phyloP scores from a whole-genome alignment of 2,329 filamentous ascomycete species.

The Leptographium flavum region DNA sequence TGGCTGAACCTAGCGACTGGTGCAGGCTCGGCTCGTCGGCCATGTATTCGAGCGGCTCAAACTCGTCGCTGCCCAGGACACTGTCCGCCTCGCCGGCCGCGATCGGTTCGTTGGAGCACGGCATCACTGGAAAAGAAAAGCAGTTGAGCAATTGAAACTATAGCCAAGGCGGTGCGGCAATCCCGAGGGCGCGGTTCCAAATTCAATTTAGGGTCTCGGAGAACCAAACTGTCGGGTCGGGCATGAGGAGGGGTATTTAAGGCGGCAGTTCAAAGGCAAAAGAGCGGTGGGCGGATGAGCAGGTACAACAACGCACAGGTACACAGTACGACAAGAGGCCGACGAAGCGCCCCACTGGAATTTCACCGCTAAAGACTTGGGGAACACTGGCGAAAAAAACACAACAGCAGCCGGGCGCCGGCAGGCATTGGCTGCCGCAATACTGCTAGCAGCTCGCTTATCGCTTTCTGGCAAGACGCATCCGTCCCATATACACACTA shows the following conservation, averaged over 20 bases:
- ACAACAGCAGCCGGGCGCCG: too few species aligned
- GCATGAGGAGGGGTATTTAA: background rate
- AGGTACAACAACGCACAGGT: background rate
- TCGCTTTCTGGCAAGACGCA: too few species aligned
- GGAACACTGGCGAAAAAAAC: too few species aligned
- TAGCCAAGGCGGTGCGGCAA: background rate
- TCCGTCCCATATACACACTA: too few species aligned
- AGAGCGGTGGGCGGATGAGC: background rate
- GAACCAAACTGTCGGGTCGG: slow-evolving; percentile 5
- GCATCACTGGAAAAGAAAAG: background rate
- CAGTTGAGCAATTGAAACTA: background rate
- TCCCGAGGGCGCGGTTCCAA: too few species aligned
- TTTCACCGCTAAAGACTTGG: too few species aligned
- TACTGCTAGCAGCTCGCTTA: too few species aligned
- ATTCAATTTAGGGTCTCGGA: background rate
- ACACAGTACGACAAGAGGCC: too few species aligned
- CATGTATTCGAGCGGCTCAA: background rate
- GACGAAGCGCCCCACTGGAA: too few species aligned
- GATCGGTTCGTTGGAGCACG: background rate
- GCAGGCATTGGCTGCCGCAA: too few species aligned
- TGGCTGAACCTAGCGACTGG: slow-evolving; percentile 4
- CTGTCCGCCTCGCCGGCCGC: background rate
- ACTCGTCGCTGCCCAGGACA: background rate
- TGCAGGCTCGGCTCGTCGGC: background rate
- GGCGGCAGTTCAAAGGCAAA: background rate